Conservation (phyloP, 441 rosid species). For the Pelargonium exstipulatum region DNA sequence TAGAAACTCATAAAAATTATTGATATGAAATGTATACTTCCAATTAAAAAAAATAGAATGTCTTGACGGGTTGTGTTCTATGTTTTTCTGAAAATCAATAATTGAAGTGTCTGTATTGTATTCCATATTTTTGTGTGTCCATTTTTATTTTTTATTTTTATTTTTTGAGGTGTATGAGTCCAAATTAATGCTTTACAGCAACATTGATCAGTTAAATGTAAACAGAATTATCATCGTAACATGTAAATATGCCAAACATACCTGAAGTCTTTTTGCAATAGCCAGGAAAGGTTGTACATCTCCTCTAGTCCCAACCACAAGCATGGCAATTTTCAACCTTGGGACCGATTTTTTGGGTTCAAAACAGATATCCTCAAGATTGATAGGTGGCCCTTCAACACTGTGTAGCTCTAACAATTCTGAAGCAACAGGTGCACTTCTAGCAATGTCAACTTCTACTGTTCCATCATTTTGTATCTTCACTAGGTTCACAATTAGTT, state of each 20-base stretch:
- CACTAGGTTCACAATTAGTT: slow-evolving; percentile 75
- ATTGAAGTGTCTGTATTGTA: too few relatives aligned
- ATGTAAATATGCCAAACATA: slow-evolving; percentile 24
- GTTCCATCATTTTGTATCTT: slow-evolving; percentile 92
- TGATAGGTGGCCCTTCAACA: slow-evolving; percentile 40
- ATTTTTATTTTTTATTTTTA: too few relatives aligned
- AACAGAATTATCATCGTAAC: neutral
- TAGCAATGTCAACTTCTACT: slow-evolving; percentile 76
- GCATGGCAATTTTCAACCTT: slow-evolving; percentile 67
- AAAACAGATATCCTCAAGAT: slow-evolving; percentile 30
- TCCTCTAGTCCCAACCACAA: slow-evolving; percentile 98
- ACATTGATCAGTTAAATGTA: neutral
- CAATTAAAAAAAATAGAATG: too few relatives aligned
- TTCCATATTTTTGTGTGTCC: too few relatives aligned
- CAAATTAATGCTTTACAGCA: neutral
- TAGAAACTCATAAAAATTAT: too few relatives aligned
- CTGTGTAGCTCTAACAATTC: slow-evolving; percentile 69
- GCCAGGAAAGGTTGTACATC: slow-evolving; percentile 96
- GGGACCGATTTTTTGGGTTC: slow-evolving; percentile 60
- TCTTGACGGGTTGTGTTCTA: too few relatives aligned
- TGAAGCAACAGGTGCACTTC: slow-evolving; percentile 62
- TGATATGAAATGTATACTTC: too few relatives aligned
- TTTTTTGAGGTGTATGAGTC: too few relatives aligned
- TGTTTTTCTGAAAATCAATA: too few relatives aligned
- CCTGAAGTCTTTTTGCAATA: slow-evolving; percentile 95